Percentiles rank a stretch among this genome's conserved stretches.
Evolutionary conservation across 441 rosid species (phyloP).

Genomic region (Corymbia calophylla): DNA sequence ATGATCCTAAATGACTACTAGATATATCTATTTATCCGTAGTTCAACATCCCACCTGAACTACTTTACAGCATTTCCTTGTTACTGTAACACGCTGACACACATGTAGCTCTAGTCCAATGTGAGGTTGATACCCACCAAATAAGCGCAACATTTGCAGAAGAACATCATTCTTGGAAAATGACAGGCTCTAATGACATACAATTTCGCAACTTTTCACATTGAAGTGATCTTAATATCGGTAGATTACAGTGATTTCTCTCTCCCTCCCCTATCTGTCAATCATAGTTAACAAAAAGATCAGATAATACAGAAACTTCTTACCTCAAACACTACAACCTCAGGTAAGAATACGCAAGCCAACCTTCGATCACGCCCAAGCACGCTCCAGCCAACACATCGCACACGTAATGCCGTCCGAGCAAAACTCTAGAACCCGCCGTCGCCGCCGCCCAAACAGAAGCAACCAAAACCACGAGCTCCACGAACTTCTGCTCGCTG

Average conservation of each 20-base stretch:
- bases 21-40: not conserved
- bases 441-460: constrained; percentile 65
- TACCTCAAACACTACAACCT: constrained; percentile 24
- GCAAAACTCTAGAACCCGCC: constrained; percentile 68
- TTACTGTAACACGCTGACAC: not conserved
- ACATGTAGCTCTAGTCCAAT: not conserved
- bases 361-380: constrained; percentile 65
- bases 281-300: not conserved
- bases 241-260: not conserved
- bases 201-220: not conserved
- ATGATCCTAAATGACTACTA: not conserved
- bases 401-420: constrained; percentile 66
- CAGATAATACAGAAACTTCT: not conserved
- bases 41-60: not conserved
- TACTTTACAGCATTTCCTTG: not conserved
- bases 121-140: not conserved
- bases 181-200: not conserved
- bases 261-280: not conserved
- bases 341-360: constrained; percentile 45
- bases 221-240: not conserved
- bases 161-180: not conserved
- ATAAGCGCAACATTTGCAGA: not conserved
- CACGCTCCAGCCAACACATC: constrained; percentile 69
- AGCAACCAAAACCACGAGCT: constrained; percentile 19
- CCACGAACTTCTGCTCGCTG: constrained; percentile 4